Conservation (phyloP, 1,139 yeast genomes). For the Pichia sp. region DNA sequence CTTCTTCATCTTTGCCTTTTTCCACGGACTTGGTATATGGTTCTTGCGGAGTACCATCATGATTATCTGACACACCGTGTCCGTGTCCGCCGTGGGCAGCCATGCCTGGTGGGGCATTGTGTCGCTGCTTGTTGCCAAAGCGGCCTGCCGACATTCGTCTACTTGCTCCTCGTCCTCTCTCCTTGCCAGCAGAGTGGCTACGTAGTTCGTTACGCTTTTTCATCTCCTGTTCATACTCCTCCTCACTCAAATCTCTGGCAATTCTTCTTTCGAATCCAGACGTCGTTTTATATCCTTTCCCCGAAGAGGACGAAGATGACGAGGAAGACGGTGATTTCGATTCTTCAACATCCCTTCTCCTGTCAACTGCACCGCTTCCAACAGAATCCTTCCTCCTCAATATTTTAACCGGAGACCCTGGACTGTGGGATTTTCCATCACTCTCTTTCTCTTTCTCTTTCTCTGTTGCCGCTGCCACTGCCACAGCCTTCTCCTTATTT, state of each 20-base stretch:
- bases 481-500: background rate
- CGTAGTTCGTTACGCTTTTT: conserved; percentile 6
- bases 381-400: background rate
- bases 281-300: conserved; percentile 1
- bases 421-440: conserved; percentile 2
- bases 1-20: background rate
- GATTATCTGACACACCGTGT: background rate
- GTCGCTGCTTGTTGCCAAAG: background rate
- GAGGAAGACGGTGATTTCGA: background rate
- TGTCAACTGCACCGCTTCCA: background rate
- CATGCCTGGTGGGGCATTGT: background rate
- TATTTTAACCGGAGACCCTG: background rate
- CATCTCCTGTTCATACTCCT: conserved; percentile 15
- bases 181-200: background rate
- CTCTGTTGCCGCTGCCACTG: background rate
- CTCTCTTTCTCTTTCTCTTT: background rate
- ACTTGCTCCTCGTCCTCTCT: background rate
- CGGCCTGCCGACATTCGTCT: background rate
- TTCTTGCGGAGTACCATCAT: background rate
- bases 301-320: background rate
- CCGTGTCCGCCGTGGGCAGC: background rate
- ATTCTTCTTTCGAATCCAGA: conserved; percentile 13
- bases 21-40: background rate
- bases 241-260: conserved; percentile 16
- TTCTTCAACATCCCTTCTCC: background rate